Percentiles rank a stretch among this genome's conserved stretches.
These are phyloP conservation scores for Fusarium sp. DNA, from an alignment of 2,329 filamentous ascomycete genomes.

Conservation along the genomic window DNA sequence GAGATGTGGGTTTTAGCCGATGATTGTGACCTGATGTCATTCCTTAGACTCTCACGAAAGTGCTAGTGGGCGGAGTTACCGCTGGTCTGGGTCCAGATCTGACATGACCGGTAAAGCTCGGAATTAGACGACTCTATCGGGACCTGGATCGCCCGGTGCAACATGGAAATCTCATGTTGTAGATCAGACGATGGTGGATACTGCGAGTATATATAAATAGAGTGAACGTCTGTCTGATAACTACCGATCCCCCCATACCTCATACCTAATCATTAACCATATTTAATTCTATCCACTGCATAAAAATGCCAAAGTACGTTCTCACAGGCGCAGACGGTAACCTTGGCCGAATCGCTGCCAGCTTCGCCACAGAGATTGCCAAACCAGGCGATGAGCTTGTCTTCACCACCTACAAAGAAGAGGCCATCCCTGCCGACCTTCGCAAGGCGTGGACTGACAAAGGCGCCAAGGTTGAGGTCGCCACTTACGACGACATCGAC, in stretches of 20 bases:
- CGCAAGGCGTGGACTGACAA: conserved; percentile 40
- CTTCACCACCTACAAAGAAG: conserved; percentile 44
- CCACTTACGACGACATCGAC: conserved; percentile 43
- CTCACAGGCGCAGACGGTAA: conserved; percentile 47
- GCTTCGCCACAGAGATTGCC: conserved; percentile 41
- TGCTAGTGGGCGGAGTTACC: conserved; percentile 26
- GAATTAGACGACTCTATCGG: conserved; percentile 29
- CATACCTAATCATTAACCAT: too few relatives aligned
- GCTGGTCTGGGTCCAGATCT: conserved; percentile 35
- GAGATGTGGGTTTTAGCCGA: conserved; percentile 8
- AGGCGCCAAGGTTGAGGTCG: conserved; percentile 38
- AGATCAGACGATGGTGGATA: conserved; percentile 12
- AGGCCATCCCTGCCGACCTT: conserved; percentile 33
- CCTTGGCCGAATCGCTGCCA: conserved; percentile 43
- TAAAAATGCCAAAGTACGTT: conserved; percentile 45
- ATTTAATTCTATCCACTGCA: background rate
- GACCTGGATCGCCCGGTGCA: conserved; percentile 18
- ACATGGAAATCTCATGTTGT: conserved; percentile 3
- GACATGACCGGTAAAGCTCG: conserved; percentile 17
- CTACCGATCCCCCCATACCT: too few relatives aligned
- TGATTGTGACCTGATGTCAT: conserved; percentile 23
- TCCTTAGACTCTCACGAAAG: background rate
- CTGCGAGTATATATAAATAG: conserved; percentile 8
- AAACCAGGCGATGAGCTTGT: conserved; percentile 43
- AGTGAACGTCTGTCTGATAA: accelerated